A percentile compares a stretch with the other conserved stretches of the same genome.
phyloP scores from a whole-genome alignment of 371 early-diverging fungal species.

The Mucor saturninus region DNA sequence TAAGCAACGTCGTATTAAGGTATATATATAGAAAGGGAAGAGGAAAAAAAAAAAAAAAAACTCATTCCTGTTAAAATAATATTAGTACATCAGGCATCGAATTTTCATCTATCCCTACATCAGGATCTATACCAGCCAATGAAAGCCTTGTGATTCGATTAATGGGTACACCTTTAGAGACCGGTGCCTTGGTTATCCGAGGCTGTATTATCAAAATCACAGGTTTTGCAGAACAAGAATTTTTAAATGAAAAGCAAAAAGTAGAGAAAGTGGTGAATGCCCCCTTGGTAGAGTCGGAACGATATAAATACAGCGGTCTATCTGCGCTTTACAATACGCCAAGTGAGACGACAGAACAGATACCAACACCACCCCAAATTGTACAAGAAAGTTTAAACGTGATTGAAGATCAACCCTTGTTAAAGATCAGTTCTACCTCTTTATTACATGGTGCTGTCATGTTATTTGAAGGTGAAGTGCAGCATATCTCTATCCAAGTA shows the following conservation, averaged over 20 bases:
- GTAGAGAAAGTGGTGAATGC: conserved; percentile 25
- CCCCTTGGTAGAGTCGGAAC: conserved; percentile 17
- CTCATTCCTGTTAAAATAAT: background rate
- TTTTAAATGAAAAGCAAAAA: conserved; percentile 53
- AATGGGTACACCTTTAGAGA: conserved; percentile 67
- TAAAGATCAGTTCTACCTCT: conserved; percentile 68
- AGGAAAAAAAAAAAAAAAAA: background rate
- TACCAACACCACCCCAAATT: background rate
- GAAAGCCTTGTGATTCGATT: conserved; percentile 65
- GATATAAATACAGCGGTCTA: conserved; percentile 26
- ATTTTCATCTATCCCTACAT: conserved; percentile 63
- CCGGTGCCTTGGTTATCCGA: conserved; percentile 67
- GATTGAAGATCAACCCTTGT: conserved; percentile 72
- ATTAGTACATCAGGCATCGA: conserved; percentile 66
- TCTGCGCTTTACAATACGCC: conserved; percentile 14
- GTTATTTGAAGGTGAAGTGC: conserved; percentile 85
- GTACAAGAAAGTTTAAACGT: conserved; percentile 29
- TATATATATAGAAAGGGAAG: conserved; percentile 20
- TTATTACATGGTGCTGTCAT: conserved; percentile 74
- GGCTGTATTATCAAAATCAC: conserved; percentile 77
- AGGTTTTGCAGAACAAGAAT: conserved; percentile 78
- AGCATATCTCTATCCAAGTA: conserved; percentile 65
- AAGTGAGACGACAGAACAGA: background rate
- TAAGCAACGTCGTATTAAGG: conserved; percentile 69
- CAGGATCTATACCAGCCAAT: conserved; percentile 74